Base-by-base conservation (phyloP, 2,329 filamentous ascomycete genomes). In the Ophidiomyces ophidiicola region DNA sequence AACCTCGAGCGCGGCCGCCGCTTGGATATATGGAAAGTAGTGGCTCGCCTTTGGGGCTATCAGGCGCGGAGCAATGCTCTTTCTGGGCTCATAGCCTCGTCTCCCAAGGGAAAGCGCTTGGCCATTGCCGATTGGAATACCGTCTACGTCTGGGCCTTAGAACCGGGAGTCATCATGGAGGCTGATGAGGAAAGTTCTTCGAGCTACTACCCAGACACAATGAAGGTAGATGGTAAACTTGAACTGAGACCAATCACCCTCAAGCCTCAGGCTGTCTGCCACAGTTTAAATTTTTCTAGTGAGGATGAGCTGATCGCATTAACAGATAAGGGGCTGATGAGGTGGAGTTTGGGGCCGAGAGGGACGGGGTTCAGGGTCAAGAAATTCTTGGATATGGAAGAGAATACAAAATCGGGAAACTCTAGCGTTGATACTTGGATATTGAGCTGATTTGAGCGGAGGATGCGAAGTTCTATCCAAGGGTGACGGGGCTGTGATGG, bases 71-170 rank as follows among this genome's bases (percentile, higher is more conserved):
- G 39, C 7, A 21, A 43, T 12, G 62, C 53, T 19, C 48, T 62
- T 8, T 59, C 59, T 7, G 58, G 59, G n/a, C 50, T 55, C 18
- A 52, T 64, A 10, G 57, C 61, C 10, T 33, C 58, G 7, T 63
- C 61, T 2, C 46, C 42, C 6, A 18, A 34, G 4, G 58, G 59
- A 6, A 62, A 59, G 23, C 55, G 63, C 3, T 50, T 67, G 33
- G 63, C 62, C 3, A 52, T 64, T 21, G 57, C 58, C 4, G 59
- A 58, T 30, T 66, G 62, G 62, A 60, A 64, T 35, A 52, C 51
- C 1, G 40, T 66, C 14, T 59, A 59, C 11, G 42, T 67, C 18
- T 67, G 63, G 59, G 49, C 58, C 2, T 23, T 66, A 34, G 49
- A 61, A 15, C 62, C 63, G 1, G 26, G 43, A n/a, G 55, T 49